Conservation (phyloP, 805 yeast species). For the Metschnikowia rubicola region DNA sequence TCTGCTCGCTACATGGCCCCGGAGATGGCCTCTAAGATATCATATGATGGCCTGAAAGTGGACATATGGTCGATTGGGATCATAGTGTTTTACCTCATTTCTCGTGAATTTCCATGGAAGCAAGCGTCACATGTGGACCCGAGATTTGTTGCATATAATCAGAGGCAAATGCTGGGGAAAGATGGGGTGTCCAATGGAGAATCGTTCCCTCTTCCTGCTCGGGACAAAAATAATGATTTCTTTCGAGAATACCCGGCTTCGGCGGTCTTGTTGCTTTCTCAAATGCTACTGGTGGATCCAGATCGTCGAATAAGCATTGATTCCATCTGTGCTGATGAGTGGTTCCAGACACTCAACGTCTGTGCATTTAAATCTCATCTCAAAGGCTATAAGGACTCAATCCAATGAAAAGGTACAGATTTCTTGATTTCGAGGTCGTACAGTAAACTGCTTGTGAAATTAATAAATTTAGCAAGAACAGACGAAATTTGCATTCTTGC, state of each 20-base stretch:
- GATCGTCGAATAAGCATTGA: neutral
- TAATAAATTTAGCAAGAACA: too few species aligned
- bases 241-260: neutral
- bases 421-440: too few species aligned
- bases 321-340: neutral
- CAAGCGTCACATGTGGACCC: conserved; percentile 34
- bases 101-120: conserved; percentile 46
- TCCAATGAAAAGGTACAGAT: too few species aligned
- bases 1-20: conserved; percentile 46
- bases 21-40: conserved; percentile 35
- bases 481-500: too few species aligned
- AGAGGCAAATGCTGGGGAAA: neutral
- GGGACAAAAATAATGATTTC: neutral
- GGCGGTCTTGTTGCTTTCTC: neutral
- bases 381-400: neutral
- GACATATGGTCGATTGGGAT: conserved; percentile 54
- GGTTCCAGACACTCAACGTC: neutral
- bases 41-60: conserved; percentile 38
- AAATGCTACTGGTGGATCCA: conserved; percentile 1
- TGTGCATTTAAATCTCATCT: neutral
- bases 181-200: too few species aligned
- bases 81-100: conserved; percentile 31
- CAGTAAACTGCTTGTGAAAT: too few species aligned
- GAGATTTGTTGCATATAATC: conserved; percentile 13
- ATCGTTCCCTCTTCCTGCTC: too few species aligned